Evolutionary conservation across 2,329 filamentous ascomycete species (phyloP), one percentile per base, ranked within the genome.

Genomic region (Cordyceps farinosa): DNA sequence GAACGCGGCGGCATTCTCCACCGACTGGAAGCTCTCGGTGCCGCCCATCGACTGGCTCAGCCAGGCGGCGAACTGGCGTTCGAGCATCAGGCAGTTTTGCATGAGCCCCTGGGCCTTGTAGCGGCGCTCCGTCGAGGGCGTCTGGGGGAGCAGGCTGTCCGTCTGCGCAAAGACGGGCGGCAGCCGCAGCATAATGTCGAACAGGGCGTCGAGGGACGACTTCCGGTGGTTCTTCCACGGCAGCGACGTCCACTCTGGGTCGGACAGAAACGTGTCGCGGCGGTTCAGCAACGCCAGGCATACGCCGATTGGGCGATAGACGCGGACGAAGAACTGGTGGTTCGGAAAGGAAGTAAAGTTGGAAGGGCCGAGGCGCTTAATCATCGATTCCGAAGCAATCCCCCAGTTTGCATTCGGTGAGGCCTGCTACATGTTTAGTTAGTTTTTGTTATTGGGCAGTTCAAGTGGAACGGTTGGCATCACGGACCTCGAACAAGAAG

Each of bases 241-340:
- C 3, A 77, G 71, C 0, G 76, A 77, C 2, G 73, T 76, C 84
- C 84, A 87, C 58, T 84, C 81, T 0, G 76, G 75, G 0, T 75
- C 74, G 15, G 80, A 76, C n/a, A 86, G 74, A 67, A 83, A 84
- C 0, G 80, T 84, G 13, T 76, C 74, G 32, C 77, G 78, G 57
- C 81, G 78, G 67, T 77, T 81, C 15, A 86, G 70, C 22, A 87
- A 72, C 29, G 84, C 79, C 11, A 47, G 8, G 76, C 82, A 75
- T 74, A 85, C 83, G 52, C 80, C 80, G 54, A 75, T 78, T 15
- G 80, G 82, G 30, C 84, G 79, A 66, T 82, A 86, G 5, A 86
- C 77, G 11, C 83, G 78, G 30, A 79, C 78, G 62, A 86, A 86
- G 69, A 84, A 85, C 68, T 86, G 83, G 64, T 86, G 84, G 11